These are phyloP conservation scores for Passalora sequoiae DNA, from an alignment of 2,329 filamentous ascomycete species.

Conservation along the genomic window DNA sequence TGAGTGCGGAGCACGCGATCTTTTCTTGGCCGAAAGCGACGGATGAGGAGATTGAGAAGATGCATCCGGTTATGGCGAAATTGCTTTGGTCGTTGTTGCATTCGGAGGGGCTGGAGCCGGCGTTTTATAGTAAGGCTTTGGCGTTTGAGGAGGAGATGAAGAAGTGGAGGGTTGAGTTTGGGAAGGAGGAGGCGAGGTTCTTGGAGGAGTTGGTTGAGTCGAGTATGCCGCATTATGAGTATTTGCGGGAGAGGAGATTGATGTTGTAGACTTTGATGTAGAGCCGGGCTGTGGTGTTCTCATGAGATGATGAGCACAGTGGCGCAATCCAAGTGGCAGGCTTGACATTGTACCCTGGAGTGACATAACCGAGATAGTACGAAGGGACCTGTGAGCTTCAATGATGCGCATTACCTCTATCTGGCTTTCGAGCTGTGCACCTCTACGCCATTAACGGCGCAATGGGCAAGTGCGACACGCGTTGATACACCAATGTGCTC, in stretches of 20 bases:
- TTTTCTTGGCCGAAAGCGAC: constrained; percentile 32
- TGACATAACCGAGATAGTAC: no score
- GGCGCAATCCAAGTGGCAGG: no score
- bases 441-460: no score
- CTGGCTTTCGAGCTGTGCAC: no score
- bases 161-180: constrained; percentile 34
- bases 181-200: constrained; percentile 10
- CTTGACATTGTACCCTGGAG: no score
- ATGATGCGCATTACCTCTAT: no score
- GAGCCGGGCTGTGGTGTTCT: no score
- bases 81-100: constrained; percentile 30
- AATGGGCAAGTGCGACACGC: no score
- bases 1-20: constrained; percentile 30
- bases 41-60: constrained; percentile 10
- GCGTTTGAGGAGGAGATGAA: constrained; percentile 33
- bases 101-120: constrained; percentile 34
- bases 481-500: no score
- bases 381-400: no score
- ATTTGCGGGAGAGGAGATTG: constrained; percentile 25
- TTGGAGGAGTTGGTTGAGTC: constrained; percentile 18
- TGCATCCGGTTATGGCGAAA: constrained; percentile 7
- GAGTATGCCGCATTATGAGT: constrained; percentile 40
- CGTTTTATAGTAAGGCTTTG: constrained; percentile 29
- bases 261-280: no score
- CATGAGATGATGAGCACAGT: no score